A percentile compares a stretch with the other conserved stretches of the same genome.
These are phyloP conservation scores for Plasmopara halstedii DNA, from an alignment of 352 stramenopile species.

Conservation along the genomic window DNA sequence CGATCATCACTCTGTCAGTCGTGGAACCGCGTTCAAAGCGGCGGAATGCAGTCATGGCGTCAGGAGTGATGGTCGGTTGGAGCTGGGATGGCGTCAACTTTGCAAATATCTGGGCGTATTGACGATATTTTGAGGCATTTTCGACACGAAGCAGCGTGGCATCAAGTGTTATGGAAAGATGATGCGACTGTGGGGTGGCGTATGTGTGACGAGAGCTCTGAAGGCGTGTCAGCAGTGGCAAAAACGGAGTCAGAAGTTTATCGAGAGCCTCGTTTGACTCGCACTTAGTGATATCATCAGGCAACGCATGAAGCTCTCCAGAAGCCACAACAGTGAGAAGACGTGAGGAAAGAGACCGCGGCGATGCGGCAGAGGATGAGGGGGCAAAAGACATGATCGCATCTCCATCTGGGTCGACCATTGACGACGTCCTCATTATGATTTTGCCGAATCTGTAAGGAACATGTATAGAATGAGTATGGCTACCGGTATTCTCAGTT, in stretches of 20 bases:
- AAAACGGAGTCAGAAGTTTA: constrained; percentile 28
- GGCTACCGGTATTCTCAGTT: too few relatives aligned
- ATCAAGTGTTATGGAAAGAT: constrained; percentile 12
- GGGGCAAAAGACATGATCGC: constrained; percentile 4
- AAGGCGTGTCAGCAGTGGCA: constrained; percentile 44
- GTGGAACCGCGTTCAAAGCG: constrained; percentile 39
- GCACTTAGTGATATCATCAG: constrained; percentile 1
- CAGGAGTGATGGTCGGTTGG: constrained; percentile 5
- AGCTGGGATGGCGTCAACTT: constrained; percentile 22
- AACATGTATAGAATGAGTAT: too few relatives aligned
- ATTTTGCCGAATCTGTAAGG: neutral
- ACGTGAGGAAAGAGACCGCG: neutral
- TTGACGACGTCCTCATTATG: neutral
- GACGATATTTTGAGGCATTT: constrained; percentile 32
- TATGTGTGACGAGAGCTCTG: constrained; percentile 19
- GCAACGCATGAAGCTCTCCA: constrained; percentile 17
- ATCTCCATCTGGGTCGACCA: constrained; percentile 6
- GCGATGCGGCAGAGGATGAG: neutral
- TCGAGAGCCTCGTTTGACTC: constrained; percentile 9
- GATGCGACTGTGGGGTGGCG: neutral
- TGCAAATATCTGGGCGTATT: constrained; percentile 31
- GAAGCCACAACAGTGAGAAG: constrained; percentile 19
- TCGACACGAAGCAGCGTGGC: constrained; percentile 26
- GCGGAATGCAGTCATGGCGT: constrained; percentile 25
- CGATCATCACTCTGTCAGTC: constrained; percentile 25